These are phyloP conservation scores for Cladobotryum mycophilum DNA, from an alignment of 2,329 filamentous ascomycete genomes.

Conservation along the genomic window DNA sequence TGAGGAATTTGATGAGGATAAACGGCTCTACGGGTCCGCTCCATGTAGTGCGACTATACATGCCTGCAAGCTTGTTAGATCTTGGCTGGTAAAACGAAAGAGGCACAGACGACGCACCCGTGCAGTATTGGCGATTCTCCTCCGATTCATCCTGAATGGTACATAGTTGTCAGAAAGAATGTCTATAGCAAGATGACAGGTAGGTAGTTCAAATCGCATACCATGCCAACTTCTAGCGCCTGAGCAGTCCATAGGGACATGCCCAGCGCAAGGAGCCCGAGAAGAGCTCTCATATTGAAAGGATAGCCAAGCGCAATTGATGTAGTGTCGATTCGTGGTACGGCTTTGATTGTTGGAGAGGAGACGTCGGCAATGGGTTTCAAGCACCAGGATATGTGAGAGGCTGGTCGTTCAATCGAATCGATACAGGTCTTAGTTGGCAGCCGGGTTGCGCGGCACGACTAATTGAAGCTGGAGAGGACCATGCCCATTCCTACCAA, in stretches of 20 bases:
- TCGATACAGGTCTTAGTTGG: not conserved
- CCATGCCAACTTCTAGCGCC: slow-evolving; percentile 54
- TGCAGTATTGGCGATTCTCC: slow-evolving; percentile 74
- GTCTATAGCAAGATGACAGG: not conserved
- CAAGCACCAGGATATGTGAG: not conserved
- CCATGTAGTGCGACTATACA: slow-evolving; percentile 90
- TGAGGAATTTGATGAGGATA: slow-evolving; percentile 75
- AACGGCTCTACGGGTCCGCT: slow-evolving; percentile 82
- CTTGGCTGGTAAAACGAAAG: not conserved
- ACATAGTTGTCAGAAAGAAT: slow-evolving; percentile 17
- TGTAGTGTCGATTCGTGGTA: not conserved
- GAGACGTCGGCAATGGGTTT: not conserved
- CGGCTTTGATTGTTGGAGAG: not conserved
- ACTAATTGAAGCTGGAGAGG: not conserved
- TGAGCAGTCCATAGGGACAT: slow-evolving; percentile 47
- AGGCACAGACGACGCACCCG: slow-evolving; percentile 37
- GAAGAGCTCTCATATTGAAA: slow-evolving; percentile 48
- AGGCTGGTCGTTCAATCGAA: not conserved
- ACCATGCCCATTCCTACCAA: not conserved
- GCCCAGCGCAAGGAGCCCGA: slow-evolving; percentile 45
- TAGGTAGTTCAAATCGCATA: slow-evolving; percentile 26
- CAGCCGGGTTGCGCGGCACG: slow-evolving; percentile 7
- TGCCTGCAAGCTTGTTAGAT: slow-evolving; percentile 46
- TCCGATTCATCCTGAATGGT: slow-evolving; percentile 62
- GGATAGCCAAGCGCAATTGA: not conserved